phyloP scores from a whole-genome alignment of 2,329 filamentous ascomycete species.

The Cladorrhinum sp. region DNA sequence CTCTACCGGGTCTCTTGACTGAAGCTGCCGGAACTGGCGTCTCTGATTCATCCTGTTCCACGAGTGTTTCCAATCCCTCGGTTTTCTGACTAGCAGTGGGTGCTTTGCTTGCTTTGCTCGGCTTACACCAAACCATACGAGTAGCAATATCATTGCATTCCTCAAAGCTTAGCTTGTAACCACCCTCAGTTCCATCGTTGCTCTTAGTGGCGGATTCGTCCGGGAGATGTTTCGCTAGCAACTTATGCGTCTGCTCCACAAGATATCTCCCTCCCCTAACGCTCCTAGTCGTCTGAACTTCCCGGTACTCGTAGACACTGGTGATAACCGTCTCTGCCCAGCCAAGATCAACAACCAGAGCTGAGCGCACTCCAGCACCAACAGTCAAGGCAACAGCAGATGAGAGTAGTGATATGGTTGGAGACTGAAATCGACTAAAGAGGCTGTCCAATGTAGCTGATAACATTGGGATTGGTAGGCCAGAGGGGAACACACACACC shows the following conservation, averaged over 20 bases:
- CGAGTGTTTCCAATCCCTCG: slow-evolving; percentile 48
- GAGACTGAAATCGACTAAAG: slow-evolving; percentile 77
- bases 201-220: slow-evolving; percentile 24
- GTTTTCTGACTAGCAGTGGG: slow-evolving; percentile 16
- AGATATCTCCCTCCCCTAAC: slow-evolving; percentile 72
- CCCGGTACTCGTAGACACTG: slow-evolving; percentile 85
- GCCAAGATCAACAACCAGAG: slow-evolving; percentile 82
- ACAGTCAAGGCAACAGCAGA: slow-evolving; percentile 70
- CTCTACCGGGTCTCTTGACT: slow-evolving; percentile 28
- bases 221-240: slow-evolving; percentile 50
- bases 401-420: slow-evolving; percentile 77
- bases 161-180: slow-evolving; percentile 60
- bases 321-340: slow-evolving; percentile 89
- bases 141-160: slow-evolving; percentile 78
- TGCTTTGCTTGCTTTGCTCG: slow-evolving; percentile 32
- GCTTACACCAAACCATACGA: slow-evolving; percentile 75
- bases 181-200: slow-evolving; percentile 26
- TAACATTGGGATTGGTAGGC: slow-evolving; percentile 73
- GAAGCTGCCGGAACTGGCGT: slow-evolving; percentile 20
- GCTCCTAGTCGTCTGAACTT: slow-evolving; percentile 68
- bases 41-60: slow-evolving; percentile 56
- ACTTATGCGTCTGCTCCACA: slow-evolving; percentile 64
- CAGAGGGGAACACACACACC: slow-evolving; percentile 72
- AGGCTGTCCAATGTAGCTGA: slow-evolving; percentile 72
- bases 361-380: slow-evolving; percentile 80